Conservation (phyloP, 2,329 filamentous ascomycete species). For the Calonectria naviculata region DNA sequence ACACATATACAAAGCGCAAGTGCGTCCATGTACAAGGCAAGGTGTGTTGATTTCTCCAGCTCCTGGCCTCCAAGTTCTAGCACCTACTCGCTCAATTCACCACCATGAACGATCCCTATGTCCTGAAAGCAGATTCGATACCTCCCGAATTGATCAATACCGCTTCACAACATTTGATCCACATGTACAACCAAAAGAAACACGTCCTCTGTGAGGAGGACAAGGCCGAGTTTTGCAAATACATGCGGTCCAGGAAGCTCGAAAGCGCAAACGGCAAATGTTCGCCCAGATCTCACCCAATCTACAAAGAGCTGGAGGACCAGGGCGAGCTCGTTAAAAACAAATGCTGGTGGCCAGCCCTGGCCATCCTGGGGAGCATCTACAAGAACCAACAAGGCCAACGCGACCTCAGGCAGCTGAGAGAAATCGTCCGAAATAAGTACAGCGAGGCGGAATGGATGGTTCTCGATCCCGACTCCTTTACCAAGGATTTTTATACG, state of each 20-base stretch:
- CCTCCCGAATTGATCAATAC: neutral
- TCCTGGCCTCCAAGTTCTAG: too few relatives aligned
- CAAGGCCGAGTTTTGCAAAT: neutral
- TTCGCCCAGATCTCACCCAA: neutral
- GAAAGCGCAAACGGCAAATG: neutral
- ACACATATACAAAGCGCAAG: neutral
- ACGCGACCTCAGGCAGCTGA: neutral
- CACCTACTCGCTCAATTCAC: too few relatives aligned
- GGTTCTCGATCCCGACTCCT: neutral
- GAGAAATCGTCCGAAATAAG: neutral
- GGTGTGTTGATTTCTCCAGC: too few relatives aligned
- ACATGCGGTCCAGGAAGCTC: neutral
- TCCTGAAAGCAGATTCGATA: neutral
- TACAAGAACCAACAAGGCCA: neutral
- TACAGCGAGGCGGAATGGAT: neutral
- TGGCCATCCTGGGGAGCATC: neutral
- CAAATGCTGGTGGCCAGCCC: neutral
- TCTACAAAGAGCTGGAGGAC: neutral
- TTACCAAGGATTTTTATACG: neutral
- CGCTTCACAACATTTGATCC: neutral
- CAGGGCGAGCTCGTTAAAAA: neutral
- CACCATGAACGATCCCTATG: neutral
- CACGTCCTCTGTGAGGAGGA: neutral
- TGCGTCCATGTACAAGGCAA: too few relatives aligned
- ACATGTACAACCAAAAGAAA: neutral